Conservation (phyloP, 2,329 filamentous ascomycete species). For the Monascus ruber region DNA sequence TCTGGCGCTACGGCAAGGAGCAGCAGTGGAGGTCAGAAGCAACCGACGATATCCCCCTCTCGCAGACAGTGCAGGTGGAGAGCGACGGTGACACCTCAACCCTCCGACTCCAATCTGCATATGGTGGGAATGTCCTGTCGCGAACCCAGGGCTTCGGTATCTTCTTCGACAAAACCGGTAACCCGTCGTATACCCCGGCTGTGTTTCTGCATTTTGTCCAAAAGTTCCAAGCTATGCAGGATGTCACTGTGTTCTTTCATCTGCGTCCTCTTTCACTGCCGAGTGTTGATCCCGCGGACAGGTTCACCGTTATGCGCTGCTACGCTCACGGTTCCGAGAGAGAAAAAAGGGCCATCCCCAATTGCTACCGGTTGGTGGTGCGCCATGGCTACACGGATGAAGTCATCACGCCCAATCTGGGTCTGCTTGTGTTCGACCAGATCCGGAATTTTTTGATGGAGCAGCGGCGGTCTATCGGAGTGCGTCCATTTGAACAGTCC, state of each 20-base stretch:
- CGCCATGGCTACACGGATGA: constrained; percentile 65
- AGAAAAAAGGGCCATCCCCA: constrained; percentile 39
- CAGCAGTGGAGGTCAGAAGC: constrained; percentile 62
- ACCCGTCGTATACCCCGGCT: constrained; percentile 45
- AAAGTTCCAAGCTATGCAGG: constrained; percentile 57
- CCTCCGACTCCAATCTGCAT: neutral
- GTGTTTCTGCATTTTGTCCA: constrained; percentile 63
- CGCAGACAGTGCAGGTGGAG: constrained; percentile 11
- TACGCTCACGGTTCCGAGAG: constrained; percentile 8
- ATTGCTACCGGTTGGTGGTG: constrained; percentile 57
- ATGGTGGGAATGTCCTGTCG: constrained; percentile 18
- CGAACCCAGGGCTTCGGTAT: constrained; percentile 52
- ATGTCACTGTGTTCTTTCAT: constrained; percentile 65
- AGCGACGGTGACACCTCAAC: neutral
- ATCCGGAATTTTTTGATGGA: constrained; percentile 41
- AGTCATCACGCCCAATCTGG: constrained; percentile 55
- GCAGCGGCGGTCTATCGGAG: constrained; percentile 9
- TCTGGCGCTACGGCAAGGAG: constrained; percentile 73
- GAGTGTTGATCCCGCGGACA: constrained; percentile 39
- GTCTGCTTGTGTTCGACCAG: constrained; percentile 48
- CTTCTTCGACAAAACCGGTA: constrained; percentile 67
- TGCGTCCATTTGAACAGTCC: constrained; percentile 1
- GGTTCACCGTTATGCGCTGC: constrained; percentile 27
- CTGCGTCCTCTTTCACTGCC: constrained; percentile 53
- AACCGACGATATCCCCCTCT: constrained; percentile 43